These are phyloP conservation scores for Paxillus ammoniavirescens DNA, from an alignment of 768 basidiomycete species.

Conservation along the genomic window DNA sequence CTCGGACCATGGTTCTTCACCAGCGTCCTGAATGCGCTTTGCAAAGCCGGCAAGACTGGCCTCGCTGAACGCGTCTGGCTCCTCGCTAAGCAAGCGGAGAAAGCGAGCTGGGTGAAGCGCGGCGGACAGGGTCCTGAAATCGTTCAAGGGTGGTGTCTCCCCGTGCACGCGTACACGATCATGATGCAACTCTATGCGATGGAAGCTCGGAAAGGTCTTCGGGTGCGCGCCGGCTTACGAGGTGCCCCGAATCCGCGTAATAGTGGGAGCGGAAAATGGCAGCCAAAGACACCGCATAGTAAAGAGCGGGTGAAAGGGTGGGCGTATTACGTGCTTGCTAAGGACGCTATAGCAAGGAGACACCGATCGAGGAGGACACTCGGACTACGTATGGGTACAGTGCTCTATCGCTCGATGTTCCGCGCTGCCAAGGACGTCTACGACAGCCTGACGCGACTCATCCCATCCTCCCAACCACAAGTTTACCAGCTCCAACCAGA, in stretches of 20 bases:
- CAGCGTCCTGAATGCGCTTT: conserved; percentile 56
- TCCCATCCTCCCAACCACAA: conserved; percentile 24
- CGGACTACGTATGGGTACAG: conserved; percentile 28
- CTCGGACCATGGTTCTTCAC: conserved; percentile 64
- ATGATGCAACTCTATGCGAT: conserved; percentile 63
- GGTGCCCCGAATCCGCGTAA: not conserved
- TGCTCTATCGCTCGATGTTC: conserved; percentile 38
- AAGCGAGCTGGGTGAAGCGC: conserved; percentile 43
- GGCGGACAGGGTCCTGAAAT: conserved; percentile 20
- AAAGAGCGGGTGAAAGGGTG: conserved; percentile 33
- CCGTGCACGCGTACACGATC: conserved; percentile 65
- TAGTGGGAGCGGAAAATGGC: conserved; percentile 15
- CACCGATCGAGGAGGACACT: conserved; percentile 26
- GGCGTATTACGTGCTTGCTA: conserved; percentile 32
- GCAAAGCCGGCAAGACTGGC: conserved; percentile 51
- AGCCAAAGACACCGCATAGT: conserved; percentile 12
- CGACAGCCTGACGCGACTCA: conserved; percentile 19
- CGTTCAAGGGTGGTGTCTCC: conserved; percentile 58
- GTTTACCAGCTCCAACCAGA: conserved; percentile 48
- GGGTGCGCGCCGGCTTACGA: conserved; percentile 11
- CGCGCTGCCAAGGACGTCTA: conserved; percentile 30
- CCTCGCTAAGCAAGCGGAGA: conserved; percentile 58
- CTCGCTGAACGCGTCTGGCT: conserved; percentile 65
- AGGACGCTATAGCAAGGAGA: conserved; percentile 15
- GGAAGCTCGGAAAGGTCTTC: conserved; percentile 36